Percentiles rank a stretch among this genome's conserved stretches.
Evolutionary conservation across 2,329 filamentous ascomycete genomes (phyloP).

Genomic region (Alternaria consortialis): DNA sequence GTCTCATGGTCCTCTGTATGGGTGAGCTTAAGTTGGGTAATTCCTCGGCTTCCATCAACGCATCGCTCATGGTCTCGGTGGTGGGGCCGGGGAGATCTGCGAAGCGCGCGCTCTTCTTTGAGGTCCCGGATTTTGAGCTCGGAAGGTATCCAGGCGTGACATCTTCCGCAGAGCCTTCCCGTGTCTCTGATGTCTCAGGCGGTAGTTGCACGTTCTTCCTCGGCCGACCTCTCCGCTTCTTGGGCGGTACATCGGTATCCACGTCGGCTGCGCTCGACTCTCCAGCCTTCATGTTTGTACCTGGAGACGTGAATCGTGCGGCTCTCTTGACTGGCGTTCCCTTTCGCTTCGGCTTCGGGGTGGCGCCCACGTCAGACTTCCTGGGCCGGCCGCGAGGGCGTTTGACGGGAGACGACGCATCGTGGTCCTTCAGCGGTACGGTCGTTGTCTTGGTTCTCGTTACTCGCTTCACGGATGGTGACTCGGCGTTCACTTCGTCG

Average conservation of each 20-base stretch:
- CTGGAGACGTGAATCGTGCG: conserved; percentile 36
- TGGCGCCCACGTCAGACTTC: conserved; percentile 45
- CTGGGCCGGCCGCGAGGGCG: conserved; percentile 48
- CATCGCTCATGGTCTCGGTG: conserved; percentile 21
- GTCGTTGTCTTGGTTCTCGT: conserved; percentile 50
- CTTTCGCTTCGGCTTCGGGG: conserved; percentile 40
- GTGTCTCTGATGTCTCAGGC: conserved; percentile 16
- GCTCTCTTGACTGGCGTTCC: conserved; percentile 46
- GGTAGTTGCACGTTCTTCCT: conserved; percentile 41
- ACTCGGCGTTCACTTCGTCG: conserved; percentile 44
- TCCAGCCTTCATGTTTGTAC: conserved; percentile 24
- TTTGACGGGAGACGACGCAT: conserved; percentile 49
- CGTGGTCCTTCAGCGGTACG: conserved; percentile 53
- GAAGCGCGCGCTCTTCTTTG: conserved; percentile 23
- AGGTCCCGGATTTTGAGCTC: conserved; percentile 1
- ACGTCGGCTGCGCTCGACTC: conserved; percentile 35
- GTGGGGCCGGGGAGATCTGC: conserved; percentile 7
- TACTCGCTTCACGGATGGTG: conserved; percentile 40
- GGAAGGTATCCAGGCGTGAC: conserved; percentile 14
- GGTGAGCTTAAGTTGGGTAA: conserved; percentile 21
- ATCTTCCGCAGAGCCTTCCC: neutral
- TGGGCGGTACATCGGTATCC: conserved; percentile 36
- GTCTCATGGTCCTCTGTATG: conserved; percentile 21
- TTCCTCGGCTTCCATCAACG: conserved; percentile 16
- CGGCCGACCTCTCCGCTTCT: conserved; percentile 45